These are phyloP conservation scores for Hansfordia pulvinata DNA, from an alignment of 2,329 filamentous ascomycete species.

Conservation along the genomic window DNA sequence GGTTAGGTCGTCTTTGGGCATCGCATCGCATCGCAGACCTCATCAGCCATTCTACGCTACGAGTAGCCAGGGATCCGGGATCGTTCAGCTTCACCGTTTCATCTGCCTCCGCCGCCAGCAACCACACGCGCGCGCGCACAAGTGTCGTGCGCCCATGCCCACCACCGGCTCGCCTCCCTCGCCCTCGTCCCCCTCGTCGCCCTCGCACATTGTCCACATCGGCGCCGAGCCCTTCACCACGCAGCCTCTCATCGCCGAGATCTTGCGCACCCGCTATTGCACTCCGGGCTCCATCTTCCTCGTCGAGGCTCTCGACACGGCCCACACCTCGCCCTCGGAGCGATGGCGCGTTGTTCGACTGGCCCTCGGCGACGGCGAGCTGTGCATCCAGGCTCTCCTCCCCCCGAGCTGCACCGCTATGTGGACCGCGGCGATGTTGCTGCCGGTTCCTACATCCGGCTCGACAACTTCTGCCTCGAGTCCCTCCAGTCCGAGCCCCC, in stretches of 20 bases:
- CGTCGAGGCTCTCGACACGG: constrained; percentile 28
- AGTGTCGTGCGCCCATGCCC: too few species aligned
- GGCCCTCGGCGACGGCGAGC: constrained; percentile 35
- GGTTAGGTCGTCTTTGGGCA: too few species aligned
- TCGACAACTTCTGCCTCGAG: constrained; percentile 26
- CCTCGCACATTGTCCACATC: too few species aligned
- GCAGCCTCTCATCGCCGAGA: constrained; percentile 29
- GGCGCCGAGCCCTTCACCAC: constrained; percentile 11
- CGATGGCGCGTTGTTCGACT: constrained; percentile 31
- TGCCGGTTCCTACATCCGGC: constrained; percentile 32
- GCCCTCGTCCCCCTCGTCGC: too few species aligned
- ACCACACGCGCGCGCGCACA: too few species aligned
- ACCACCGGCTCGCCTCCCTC: neutral
- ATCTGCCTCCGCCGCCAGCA: too few species aligned
- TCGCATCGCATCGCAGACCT: too few species aligned
- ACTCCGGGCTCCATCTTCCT: constrained; percentile 33
- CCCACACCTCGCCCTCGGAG: constrained; percentile 19
- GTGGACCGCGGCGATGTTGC: constrained; percentile 29
- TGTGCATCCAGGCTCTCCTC: constrained; percentile 40
- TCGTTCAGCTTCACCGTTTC: too few species aligned
- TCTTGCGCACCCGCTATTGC: constrained; percentile 33
- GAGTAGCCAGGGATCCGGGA: too few species aligned
- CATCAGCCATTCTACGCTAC: too few species aligned
- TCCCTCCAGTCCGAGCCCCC: too few species aligned
- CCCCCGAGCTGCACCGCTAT: constrained; percentile 30